Conservation (phyloP, 768 basidiomycete genomes). For the Suillus plorans region DNA sequence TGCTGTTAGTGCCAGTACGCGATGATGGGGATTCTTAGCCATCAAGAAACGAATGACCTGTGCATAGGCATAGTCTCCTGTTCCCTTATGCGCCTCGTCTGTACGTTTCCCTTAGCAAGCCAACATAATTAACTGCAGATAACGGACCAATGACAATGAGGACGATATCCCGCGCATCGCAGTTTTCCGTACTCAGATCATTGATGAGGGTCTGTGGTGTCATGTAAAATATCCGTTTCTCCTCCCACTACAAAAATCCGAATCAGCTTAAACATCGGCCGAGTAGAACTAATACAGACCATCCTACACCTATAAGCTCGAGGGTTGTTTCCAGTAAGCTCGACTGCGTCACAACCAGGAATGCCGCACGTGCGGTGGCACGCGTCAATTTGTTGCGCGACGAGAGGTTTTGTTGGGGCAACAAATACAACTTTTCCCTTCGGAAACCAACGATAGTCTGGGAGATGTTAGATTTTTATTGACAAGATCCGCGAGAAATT, state of each 20-base stretch:
- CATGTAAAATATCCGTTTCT: slow-evolving; percentile 91
- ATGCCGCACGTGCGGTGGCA: slow-evolving; percentile 95
- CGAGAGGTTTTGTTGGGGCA: slow-evolving; percentile 94
- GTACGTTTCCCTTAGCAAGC: slow-evolving; percentile 9
- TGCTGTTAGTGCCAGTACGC: slow-evolving; percentile 90
- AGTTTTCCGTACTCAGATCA: slow-evolving; percentile 70
- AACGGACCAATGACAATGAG: slow-evolving; percentile 81
- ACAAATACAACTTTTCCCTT: slow-evolving; percentile 91
- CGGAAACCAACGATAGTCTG: slow-evolving; percentile 92
- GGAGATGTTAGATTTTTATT: slow-evolving; percentile 7
- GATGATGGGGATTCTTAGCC: slow-evolving; percentile 92
- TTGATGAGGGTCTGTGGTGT: slow-evolving; percentile 94
- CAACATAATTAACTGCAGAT: neutral
- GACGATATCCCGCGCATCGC: slow-evolving; percentile 79
- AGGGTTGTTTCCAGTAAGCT: slow-evolving; percentile 79
- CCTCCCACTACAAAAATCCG: slow-evolving; percentile 56
- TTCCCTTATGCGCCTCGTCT: slow-evolving; percentile 97
- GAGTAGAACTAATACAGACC: slow-evolving; percentile 40
- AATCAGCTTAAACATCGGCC: neutral
- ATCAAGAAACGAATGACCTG: slow-evolving; percentile 87
- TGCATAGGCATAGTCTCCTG: slow-evolving; percentile 91
- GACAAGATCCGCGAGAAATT: slow-evolving; percentile 19
- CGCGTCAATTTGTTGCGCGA: slow-evolving; percentile 92
- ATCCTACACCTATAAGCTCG: slow-evolving; percentile 53
- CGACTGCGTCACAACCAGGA: slow-evolving; percentile 79